These are phyloP conservation scores for Coniochaeta sp. DNA, from an alignment of 2,329 filamentous ascomycete genomes.

Conservation along the genomic window DNA sequence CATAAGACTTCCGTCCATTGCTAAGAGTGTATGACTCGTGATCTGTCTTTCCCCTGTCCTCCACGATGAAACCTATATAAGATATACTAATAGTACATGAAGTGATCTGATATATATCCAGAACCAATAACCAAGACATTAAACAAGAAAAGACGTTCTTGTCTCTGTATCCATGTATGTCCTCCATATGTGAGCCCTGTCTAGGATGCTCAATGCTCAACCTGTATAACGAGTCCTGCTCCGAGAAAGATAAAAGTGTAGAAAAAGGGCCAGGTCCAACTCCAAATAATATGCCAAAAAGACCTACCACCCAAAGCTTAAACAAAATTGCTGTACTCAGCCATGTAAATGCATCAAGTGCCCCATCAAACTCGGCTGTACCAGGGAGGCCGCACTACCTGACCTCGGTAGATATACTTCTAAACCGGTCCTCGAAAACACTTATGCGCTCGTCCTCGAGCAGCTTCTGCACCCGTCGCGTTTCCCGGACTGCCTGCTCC, in stretches of 20 bases:
- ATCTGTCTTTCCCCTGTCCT: neutral
- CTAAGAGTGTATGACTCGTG: neutral
- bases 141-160: neutral
- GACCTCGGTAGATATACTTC: conserved; percentile 15
- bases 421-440: conserved; percentile 35
- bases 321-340: neutral
- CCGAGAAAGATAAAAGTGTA: neutral
- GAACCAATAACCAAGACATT: neutral
- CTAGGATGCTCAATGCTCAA: neutral
- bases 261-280: neutral
- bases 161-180: neutral
- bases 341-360: neutral
- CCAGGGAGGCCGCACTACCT: neutral
- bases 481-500: conserved; percentile 67
- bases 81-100: neutral
- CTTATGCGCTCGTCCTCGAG: conserved; percentile 59
- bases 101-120: neutral
- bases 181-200: neutral
- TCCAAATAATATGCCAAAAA: neutral
- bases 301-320: neutral
- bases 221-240: conserved; percentile 1
- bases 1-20: neutral
- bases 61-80: neutral
- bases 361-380: neutral
- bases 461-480: conserved; percentile 59